Percentiles rank a stretch among this genome's conserved stretches.
phyloP scores from a whole-genome alignment of 2,329 filamentous ascomycete genomes.

The Xylaria sp. region DNA sequence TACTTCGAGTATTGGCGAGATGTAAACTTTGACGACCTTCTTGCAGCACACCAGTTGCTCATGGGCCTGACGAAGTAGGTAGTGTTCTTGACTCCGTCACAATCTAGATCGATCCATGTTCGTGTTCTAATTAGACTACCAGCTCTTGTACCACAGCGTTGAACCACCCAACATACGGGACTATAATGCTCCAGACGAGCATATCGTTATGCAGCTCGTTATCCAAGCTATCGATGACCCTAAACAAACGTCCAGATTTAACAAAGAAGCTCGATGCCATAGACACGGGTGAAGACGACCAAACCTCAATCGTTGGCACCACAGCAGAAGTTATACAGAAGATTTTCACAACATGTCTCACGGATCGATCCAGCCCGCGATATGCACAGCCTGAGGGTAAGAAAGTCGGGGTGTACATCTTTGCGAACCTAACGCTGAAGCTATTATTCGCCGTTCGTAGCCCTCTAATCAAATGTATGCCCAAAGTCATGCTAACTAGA shows the following conservation, averaged over 20 bases:
- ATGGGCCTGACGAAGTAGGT: conserved; percentile 76
- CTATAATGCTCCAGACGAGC: conserved; percentile 81
- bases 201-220: conserved; percentile 82
- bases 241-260: conserved; percentile 81
- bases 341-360: conserved; percentile 88
- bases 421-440: conserved; percentile 89
- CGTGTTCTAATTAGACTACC: conserved; percentile 3
- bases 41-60: conserved; percentile 76
- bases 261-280: conserved; percentile 64
- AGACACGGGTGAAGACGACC: conserved; percentile 67
- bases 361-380: conserved; percentile 73
- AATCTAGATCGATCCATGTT: conserved; percentile 17
- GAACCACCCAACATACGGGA: conserved; percentile 77
- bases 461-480: background rate
- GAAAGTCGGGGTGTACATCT: conserved; percentile 85
- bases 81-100: background rate
- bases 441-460: conserved; percentile 76
- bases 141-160: conserved; percentile 86
- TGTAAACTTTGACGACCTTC: conserved; percentile 75
- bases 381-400: conserved; percentile 78
- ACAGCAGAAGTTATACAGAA: conserved; percentile 89
- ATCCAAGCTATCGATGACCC: conserved; percentile 79
- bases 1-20: conserved; percentile 84
- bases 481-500: conserved; percentile 16
- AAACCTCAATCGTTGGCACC: conserved; percentile 81